phyloP scores from a whole-genome alignment of 192 early-diverging fungal species.

The Coemansia aciculifera region DNA sequence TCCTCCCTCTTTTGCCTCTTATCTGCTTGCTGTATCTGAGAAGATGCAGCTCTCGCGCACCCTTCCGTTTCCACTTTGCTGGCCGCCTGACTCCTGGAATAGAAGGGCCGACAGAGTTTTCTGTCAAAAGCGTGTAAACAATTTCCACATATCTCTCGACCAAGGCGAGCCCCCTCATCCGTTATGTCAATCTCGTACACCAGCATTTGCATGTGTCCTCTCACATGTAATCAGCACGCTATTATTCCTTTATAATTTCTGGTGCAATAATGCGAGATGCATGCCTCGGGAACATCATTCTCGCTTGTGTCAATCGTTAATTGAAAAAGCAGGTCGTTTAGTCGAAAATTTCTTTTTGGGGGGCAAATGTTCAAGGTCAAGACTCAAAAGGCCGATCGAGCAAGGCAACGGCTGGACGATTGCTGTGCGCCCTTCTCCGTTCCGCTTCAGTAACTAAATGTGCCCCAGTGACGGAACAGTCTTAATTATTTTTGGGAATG shows the following conservation, averaged over 20 bases:
- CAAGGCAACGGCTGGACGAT: neutral
- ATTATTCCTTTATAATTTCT: neutral
- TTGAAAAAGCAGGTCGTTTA: neutral
- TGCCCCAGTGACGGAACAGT: neutral
- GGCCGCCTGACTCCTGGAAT: slow-evolving; percentile 8
- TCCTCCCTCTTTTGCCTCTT: neutral
- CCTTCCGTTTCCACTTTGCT: slow-evolving; percentile 2
- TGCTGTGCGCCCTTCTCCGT: neutral
- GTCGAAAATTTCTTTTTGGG: neutral
- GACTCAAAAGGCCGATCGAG: neutral
- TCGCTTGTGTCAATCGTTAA: neutral
- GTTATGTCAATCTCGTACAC: neutral
- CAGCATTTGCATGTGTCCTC: neutral
- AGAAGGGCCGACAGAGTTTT: neutral
- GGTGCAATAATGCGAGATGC: neutral
- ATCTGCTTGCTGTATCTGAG: slow-evolving; percentile 1
- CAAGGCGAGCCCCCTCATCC: neutral
- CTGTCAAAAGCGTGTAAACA: neutral
- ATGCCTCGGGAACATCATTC: neutral
- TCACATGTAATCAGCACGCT: neutral
- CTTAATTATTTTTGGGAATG: neutral
- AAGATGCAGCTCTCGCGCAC: slow-evolving; percentile 5
- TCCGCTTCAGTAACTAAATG: neutral
- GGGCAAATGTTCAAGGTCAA: neutral
- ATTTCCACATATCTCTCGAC: neutral